These are phyloP conservation scores for Nemania sp. DNA, from an alignment of 2,329 filamentous ascomycete genomes.

Conservation along the genomic window DNA sequence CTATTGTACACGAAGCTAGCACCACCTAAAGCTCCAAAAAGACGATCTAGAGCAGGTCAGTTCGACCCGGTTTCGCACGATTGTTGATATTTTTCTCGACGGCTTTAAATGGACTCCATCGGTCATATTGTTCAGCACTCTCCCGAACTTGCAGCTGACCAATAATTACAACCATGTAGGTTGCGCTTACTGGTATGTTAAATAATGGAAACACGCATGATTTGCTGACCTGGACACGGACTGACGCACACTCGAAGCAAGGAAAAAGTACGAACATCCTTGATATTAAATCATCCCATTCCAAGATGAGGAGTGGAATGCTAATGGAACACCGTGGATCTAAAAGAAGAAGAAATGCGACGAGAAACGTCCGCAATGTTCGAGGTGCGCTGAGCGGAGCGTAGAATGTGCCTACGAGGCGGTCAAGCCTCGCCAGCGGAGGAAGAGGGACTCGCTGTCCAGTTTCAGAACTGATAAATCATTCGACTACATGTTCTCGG, in stretches of 20 bases:
- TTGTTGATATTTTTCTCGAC: not conserved
- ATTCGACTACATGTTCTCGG: conserved; percentile 16
- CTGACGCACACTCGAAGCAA: conserved; percentile 46
- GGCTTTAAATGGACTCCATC: not conserved
- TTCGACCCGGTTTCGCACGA: conserved; percentile 26
- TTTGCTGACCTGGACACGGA: not conserved
- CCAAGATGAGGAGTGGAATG: not conserved
- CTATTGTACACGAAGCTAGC: conserved; percentile 63
- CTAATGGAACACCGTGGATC: conserved; percentile 9
- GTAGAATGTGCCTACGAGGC: conserved; percentile 57
- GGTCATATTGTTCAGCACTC: not conserved
- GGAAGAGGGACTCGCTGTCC: conserved; percentile 43
- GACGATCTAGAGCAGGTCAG: conserved; percentile 63
- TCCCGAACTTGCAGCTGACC: conserved; percentile 31
- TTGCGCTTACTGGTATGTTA: conserved; percentile 57
- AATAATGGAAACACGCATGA: conserved; percentile 1
- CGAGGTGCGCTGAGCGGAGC: conserved; percentile 54
- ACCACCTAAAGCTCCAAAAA: conserved; percentile 62
- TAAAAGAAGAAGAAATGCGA: conserved; percentile 63
- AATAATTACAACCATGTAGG: conserved; percentile 43
- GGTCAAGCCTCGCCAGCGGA: conserved; percentile 49
- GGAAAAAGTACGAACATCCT: conserved; percentile 53
- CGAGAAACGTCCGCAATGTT: conserved; percentile 55
- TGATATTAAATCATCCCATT: not conserved
- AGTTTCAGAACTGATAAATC: conserved; percentile 24